phyloP scores from a whole-genome alignment of 345 rosid species.

The Gossypium australe region DNA sequence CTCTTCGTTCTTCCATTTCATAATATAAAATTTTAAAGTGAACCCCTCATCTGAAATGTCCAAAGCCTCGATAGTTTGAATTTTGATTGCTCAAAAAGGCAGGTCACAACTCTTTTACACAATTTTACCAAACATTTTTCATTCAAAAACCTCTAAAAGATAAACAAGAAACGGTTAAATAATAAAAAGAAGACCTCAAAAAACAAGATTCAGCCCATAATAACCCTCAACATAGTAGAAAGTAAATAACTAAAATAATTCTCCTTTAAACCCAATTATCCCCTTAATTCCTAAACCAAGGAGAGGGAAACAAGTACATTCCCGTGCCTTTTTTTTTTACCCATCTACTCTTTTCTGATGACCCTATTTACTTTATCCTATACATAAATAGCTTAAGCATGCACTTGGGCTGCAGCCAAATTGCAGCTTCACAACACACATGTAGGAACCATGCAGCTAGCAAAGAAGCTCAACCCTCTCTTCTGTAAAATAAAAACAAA shows the following conservation, averaged over 20 bases:
- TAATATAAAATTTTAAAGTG: too few species aligned
- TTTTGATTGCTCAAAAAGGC: too few species aligned
- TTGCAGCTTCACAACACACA: slow-evolving; percentile 36
- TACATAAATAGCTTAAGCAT: neutral
- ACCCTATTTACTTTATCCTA: slow-evolving; percentile 2
- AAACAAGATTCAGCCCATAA: neutral
- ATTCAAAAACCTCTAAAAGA: neutral
- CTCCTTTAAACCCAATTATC: neutral
- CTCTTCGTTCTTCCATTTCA: too few species aligned
- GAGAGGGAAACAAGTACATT: neutral
- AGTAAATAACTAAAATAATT: neutral
- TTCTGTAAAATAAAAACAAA: slow-evolving; percentile 40
- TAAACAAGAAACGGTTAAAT: neutral
- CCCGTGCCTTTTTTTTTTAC: neutral
- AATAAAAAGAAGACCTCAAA: neutral
- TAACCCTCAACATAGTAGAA: neutral
- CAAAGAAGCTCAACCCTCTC: slow-evolving; percentile 62
- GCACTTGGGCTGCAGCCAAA: neutral
- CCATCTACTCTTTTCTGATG: neutral
- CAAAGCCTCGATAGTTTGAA: neutral
- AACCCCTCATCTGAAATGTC: too few species aligned
- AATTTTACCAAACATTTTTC: too few species aligned
- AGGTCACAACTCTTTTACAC: neutral
- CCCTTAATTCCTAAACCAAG: neutral
- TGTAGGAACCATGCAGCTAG: slow-evolving; percentile 74